Percentiles rank a stretch among this genome's conserved stretches.
phyloP scores from a whole-genome alignment of 1,284 basidiomycete species.

The Austroboletus niveus region DNA sequence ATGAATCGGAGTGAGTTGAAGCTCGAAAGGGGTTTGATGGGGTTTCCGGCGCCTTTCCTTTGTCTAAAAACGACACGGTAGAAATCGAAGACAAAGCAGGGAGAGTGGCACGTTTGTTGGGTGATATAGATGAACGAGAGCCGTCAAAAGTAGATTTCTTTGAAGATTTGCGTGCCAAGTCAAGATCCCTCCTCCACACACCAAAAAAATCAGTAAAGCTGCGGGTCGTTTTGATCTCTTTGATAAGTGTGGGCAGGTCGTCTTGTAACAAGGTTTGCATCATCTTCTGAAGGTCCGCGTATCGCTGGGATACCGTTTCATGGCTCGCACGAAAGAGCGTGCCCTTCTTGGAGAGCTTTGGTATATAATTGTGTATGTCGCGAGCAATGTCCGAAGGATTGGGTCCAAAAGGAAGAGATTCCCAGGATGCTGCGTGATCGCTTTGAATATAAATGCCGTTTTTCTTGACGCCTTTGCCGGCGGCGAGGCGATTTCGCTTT shows the following conservation, averaged over 20 bases:
- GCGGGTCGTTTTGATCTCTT: conserved; percentile 58
- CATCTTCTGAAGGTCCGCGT: conserved; percentile 55
- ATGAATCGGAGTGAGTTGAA: conserved; percentile 20
- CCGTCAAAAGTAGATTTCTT: conserved; percentile 10
- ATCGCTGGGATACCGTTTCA: conserved; percentile 62
- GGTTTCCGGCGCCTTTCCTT: conserved; percentile 22
- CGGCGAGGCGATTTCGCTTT: conserved; percentile 59
- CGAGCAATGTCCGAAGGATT: conserved; percentile 65
- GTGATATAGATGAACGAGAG: conserved; percentile 34
- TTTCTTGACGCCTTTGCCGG: conserved; percentile 74
- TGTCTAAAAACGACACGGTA: conserved; percentile 21
- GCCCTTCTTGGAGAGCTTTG: conserved; percentile 66
- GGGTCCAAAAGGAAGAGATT: conserved; percentile 81
- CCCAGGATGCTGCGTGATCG: conserved; percentile 74
- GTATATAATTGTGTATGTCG: conserved; percentile 63
- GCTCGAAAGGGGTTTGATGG: background rate
- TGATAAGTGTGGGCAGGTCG: conserved; percentile 61
- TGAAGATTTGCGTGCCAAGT: conserved; percentile 45
- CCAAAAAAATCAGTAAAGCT: conserved; percentile 73
- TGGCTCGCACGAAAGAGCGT: conserved; percentile 68
- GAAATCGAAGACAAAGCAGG: conserved; percentile 40
- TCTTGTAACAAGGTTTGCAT: conserved; percentile 56
- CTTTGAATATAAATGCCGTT: conserved; percentile 65
- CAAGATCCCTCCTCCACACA: conserved; percentile 69
- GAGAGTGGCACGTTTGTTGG: conserved; percentile 54